Conservation (phyloP, 2,329 filamentous ascomycete genomes). For the Fonsecaea multimorphosa region DNA sequence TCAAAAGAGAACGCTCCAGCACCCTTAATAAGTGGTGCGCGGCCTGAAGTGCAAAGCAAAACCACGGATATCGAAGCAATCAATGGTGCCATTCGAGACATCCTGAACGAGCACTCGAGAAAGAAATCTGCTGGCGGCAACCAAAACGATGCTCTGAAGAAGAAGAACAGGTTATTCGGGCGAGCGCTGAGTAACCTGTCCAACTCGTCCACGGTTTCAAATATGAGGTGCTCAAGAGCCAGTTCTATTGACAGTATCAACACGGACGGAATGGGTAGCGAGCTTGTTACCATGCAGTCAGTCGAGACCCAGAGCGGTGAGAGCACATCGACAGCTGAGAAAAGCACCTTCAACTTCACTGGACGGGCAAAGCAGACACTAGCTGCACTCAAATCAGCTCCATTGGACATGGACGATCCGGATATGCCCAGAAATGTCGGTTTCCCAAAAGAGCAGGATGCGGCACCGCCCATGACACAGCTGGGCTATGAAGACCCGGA, state of each 20-base stretch:
- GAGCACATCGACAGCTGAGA: constrained; percentile 13
- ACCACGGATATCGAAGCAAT: constrained; percentile 38
- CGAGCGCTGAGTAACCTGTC: constrained; percentile 52
- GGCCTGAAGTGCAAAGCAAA: constrained; percentile 9
- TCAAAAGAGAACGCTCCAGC: constrained; percentile 13
- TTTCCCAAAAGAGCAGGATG: constrained; percentile 45
- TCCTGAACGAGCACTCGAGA: constrained; percentile 49
- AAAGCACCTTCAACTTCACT: constrained; percentile 27
- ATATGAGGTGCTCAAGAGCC: constrained; percentile 48
- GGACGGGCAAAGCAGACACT: constrained; percentile 31
- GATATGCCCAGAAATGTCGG: constrained; percentile 28
- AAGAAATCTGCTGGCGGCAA: constrained; percentile 37
- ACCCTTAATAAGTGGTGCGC: background rate
- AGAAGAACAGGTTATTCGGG: constrained; percentile 49
- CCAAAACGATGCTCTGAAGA: constrained; percentile 34
- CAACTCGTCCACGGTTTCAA: constrained; percentile 44
- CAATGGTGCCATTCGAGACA: constrained; percentile 49
- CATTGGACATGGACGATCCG: constrained; percentile 43
- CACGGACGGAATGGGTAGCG: constrained; percentile 44
- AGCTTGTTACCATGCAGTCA: constrained; percentile 41
- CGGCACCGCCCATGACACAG: constrained; percentile 53
- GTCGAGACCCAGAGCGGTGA: constrained; percentile 23
- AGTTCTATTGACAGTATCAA: constrained; percentile 59
- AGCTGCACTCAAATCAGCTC: constrained; percentile 45
- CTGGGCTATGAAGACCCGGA: constrained; percentile 58